Percentiles rank a stretch among this genome's conserved stretches.
Evolutionary conservation across 345 rosid genomes (phyloP).

Genomic region (Ceriops tagal): DNA sequence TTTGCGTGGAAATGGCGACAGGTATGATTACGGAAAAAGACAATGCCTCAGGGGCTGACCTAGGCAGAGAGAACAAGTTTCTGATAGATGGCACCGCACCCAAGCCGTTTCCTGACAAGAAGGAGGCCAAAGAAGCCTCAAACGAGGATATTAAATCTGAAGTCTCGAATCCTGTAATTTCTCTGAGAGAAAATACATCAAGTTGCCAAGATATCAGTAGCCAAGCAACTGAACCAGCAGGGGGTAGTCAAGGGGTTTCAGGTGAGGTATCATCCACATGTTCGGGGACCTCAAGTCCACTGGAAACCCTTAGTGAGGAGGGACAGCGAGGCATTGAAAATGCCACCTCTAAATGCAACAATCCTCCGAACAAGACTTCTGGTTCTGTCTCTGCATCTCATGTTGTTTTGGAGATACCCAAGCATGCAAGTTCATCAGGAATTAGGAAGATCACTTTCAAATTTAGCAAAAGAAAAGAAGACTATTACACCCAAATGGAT

Average conservation of each 20-base stretch:
- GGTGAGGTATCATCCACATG: conserved; percentile 41
- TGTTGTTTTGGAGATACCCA: conserved; percentile 80
- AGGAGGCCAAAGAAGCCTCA: conserved; percentile 63
- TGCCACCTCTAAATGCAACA: conserved; percentile 11
- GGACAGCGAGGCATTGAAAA: conserved; percentile 37
- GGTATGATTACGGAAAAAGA: conserved; percentile 28
- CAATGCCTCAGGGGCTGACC: conserved; percentile 29
- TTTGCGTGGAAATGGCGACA: conserved; percentile 36
- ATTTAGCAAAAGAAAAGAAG: conserved; percentile 69
- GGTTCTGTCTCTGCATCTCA: conserved; percentile 41
- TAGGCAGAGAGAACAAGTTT: conserved; percentile 42
- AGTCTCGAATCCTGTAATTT: conserved; percentile 65
- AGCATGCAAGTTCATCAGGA: conserved; percentile 77
- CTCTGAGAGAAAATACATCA: conserved; percentile 49
- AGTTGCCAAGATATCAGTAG: conserved; percentile 52
- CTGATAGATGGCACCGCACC: conserved; percentile 26
- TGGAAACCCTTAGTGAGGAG: conserved; percentile 55
- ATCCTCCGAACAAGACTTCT: conserved; percentile 18
- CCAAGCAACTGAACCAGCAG: conserved; percentile 33
- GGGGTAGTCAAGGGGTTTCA: conserved; percentile 27
- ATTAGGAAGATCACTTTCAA: conserved; percentile 82
- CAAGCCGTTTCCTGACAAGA: conserved; percentile 41
- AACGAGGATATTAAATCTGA: conserved; percentile 73
- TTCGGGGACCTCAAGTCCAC: conserved; percentile 41
- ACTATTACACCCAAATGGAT: conserved; percentile 23